Evolutionary conservation across 139 green algal species (phyloP).

Genomic region (Coelastrella sp.): DNA sequence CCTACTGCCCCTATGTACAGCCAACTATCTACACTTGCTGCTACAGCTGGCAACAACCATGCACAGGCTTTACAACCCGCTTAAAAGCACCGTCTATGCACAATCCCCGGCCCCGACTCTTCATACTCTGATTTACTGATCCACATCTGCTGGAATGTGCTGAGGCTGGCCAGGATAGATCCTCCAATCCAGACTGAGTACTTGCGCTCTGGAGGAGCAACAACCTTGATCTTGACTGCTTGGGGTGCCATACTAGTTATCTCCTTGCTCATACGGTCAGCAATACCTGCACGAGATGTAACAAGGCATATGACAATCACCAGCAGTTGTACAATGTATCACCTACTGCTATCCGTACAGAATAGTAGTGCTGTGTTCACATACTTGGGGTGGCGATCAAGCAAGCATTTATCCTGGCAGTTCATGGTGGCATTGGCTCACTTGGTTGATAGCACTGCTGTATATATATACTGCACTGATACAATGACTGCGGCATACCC

Average conservation of each 20-base stretch:
- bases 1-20: too few relatives aligned
- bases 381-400: too few relatives aligned
- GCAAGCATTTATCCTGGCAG: too few relatives aligned
- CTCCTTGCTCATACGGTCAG: conserved; percentile 98
- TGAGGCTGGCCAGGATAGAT: conserved; percentile 98
- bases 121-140: conserved; percentile 97
- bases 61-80: background rate
- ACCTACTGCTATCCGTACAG: background rate
- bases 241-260: conserved; percentile 90
- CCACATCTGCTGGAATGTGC: conserved; percentile 96
- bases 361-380: too few relatives aligned
- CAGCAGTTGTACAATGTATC: background rate
- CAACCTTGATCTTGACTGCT: conserved; percentile 95
- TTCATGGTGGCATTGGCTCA: too few relatives aligned
- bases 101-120: conserved; percentile 94
- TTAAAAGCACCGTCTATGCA: conserved; percentile 81
- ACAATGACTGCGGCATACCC: too few relatives aligned
- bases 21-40: too few relatives aligned
- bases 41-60: background rate
- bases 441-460: too few relatives aligned
- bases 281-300: conserved; percentile 75
- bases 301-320: background rate
- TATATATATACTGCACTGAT: too few relatives aligned
- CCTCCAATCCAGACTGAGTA: conserved; percentile 98
- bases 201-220: conserved; percentile 85